A percentile compares a stretch with the other conserved stretches of the same genome.
phyloP scores from a whole-genome alignment of 352 stramenopile genomes.

The Phytophthora brassicae region DNA sequence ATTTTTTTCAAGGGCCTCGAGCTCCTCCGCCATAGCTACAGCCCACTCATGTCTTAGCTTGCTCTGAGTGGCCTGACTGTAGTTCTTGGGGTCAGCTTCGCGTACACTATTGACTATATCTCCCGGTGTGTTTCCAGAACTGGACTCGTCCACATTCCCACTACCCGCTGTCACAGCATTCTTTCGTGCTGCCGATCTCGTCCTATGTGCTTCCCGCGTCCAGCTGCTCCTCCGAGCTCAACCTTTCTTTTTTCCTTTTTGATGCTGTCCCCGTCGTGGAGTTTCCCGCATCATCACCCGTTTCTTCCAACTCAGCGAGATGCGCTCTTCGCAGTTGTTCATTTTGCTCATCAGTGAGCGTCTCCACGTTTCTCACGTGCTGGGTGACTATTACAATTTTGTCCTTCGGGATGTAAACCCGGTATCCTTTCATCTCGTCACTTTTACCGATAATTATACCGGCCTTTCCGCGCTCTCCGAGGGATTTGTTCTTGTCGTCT shows the following conservation, averaged over 20 bases:
- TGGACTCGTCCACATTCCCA: no score
- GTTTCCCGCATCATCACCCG: no score
- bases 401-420: constrained; percentile 11
- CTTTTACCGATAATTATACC: constrained; percentile 13
- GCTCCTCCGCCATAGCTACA: background rate
- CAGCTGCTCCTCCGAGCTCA: background rate
- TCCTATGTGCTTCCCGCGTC: no score
- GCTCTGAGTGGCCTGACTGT: no score
- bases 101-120: no score
- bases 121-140: no score
- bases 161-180: no score
- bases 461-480: no score
- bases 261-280: no score
- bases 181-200: no score
- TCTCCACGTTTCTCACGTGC: constrained; percentile 7
- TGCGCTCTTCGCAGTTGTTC: background rate
- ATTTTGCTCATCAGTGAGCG: background rate
- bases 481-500: constrained; percentile 15
- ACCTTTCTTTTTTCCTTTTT: background rate
- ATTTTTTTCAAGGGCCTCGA: constrained; percentile 3
- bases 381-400: background rate
- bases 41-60: constrained; percentile 1
- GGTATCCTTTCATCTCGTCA: constrained; percentile 21
- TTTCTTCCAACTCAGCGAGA: no score
- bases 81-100: no score